Evolutionary conservation across 306 rosid genomes (phyloP), one percentile per base, ranked within the genome.

Genomic region (Acacia acuminata): DNA sequence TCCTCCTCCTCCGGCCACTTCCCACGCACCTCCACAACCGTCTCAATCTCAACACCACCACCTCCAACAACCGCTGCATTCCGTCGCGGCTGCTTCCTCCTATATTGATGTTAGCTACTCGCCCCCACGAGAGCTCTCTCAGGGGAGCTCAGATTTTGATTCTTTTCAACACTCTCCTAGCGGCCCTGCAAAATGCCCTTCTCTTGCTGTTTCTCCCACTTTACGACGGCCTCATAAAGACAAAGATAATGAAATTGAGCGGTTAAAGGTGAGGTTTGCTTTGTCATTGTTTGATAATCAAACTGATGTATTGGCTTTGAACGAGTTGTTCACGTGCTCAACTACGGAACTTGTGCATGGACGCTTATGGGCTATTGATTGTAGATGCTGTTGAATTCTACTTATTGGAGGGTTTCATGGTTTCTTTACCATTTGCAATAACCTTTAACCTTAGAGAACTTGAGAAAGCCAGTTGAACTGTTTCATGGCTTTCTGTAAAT

Each of bases 81-180:
- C 80, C 0, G 25, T 48, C n/a, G 48, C 77, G 8, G 25, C 77
- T 72, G 60, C 81, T 55, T 5, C 40, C 51, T 17, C 45, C 58
- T 8, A 14, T 53, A 24, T 22, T 65, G 61, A 65, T 61, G 7
- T 81, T 20, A 65, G 77, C 55, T 88, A 81, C 84, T 93, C 99
- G 25, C 98, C 99, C 44, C 99, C 99, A 0, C 97, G 94, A 43
- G 92, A 86, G 78, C 93, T 95, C 70, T 90, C 99, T 76, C 97
- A 93, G 80, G 81, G 90, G 58, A 10, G 83, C 68, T 3, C 82
- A 10, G 27, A 17, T 61, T 66, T 63, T 17, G 80, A 82, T 10
- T 53, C 85, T 60, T 40, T 71, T 24, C 25, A 78, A 75, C 22
- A 44, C 56, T 72, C 79, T 17, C 80, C 88, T 27, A 72, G 27